Percentiles rank a stretch among this genome's conserved stretches.
Conservation (phyloP, 805 yeast species). For the Pichia scutulata region DNA sequence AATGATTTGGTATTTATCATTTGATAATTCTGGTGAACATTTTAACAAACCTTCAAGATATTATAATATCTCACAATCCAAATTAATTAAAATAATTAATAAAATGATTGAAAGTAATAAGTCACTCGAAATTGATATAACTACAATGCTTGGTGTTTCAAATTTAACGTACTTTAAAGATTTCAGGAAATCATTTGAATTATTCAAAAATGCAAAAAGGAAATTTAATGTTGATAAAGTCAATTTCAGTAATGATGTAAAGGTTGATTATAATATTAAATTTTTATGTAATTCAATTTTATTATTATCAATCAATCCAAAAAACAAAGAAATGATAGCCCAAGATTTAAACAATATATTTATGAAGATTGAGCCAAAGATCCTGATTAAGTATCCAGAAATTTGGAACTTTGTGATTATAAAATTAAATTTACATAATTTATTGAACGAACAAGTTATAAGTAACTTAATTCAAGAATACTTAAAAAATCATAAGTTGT, state of each 20-base stretch:
- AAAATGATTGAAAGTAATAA: constrained; percentile 11
- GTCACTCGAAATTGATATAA: constrained; percentile 17
- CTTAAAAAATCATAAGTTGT: constrained; percentile 5
- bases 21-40: constrained; percentile 25
- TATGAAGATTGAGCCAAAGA: constrained; percentile 13
- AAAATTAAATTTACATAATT: constrained; percentile 18
- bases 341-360: constrained; percentile 16
- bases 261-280: constrained; percentile 24
- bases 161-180: constrained; percentile 19
- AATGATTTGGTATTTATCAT: constrained; percentile 24
- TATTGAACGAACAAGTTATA: constrained; percentile 14
- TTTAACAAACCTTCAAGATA: constrained; percentile 16
- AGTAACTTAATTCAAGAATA: constrained; percentile 16
- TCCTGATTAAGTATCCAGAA: constrained; percentile 23
- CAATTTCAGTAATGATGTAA: constrained; percentile 1
- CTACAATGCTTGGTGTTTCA: constrained; percentile 25
- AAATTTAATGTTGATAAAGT: constrained; percentile 15
- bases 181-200: constrained; percentile 17
- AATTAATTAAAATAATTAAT: constrained; percentile 19
- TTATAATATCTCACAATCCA: constrained; percentile 21
- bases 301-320: constrained; percentile 14
- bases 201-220: constrained; percentile 24
- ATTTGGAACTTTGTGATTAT: constrained; percentile 24
- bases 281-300: constrained; percentile 24
- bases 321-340: constrained; percentile 11